These are phyloP conservation scores for Pinus tabuliformis DNA, from an alignment of 75 land plant species.

Conservation along the genomic window DNA sequence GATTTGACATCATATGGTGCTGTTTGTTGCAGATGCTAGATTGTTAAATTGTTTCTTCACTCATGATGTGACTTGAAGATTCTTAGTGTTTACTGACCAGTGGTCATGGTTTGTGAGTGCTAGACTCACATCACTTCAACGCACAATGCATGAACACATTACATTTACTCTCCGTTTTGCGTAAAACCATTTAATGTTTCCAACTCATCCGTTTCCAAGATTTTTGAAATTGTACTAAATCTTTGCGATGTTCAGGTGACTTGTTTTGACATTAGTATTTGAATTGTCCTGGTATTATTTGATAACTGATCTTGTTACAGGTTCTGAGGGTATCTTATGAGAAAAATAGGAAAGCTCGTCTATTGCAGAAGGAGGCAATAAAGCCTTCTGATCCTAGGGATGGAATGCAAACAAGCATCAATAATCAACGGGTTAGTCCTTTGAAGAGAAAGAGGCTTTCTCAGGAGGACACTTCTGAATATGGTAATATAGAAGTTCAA, in stretches of 20 bases:
- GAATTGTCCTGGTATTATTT: neutral
- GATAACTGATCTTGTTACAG: conserved; percentile 32
- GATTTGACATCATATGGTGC: neutral
- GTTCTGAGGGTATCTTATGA: conserved; percentile 85
- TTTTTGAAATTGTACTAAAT: neutral
- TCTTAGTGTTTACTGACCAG: neutral
- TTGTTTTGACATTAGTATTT: neutral
- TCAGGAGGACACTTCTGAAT: conserved; percentile 7
- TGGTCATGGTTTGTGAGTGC: neutral
- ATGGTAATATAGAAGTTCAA: neutral
- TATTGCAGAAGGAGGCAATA: conserved; percentile 18
- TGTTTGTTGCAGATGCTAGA: neutral
- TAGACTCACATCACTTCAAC: neutral
- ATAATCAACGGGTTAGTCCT: conserved; percentile 5
- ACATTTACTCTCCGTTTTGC: too few relatives aligned
- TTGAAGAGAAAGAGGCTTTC: conserved; percentile 36
- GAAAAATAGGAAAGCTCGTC: conserved; percentile 44
- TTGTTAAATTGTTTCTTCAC: neutral
- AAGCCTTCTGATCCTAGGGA: conserved; percentile 1
- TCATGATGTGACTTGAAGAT: neutral
- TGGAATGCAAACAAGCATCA: conserved; percentile 5
- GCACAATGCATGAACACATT: neutral
- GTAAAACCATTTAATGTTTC: neutral
- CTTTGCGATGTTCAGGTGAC: neutral
- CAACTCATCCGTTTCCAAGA: neutral